Evolutionary conservation across 148 eudicot genomes (phyloP), one percentile per base, ranked within the genome.

Genomic region (Diospyros kaki): DNA sequence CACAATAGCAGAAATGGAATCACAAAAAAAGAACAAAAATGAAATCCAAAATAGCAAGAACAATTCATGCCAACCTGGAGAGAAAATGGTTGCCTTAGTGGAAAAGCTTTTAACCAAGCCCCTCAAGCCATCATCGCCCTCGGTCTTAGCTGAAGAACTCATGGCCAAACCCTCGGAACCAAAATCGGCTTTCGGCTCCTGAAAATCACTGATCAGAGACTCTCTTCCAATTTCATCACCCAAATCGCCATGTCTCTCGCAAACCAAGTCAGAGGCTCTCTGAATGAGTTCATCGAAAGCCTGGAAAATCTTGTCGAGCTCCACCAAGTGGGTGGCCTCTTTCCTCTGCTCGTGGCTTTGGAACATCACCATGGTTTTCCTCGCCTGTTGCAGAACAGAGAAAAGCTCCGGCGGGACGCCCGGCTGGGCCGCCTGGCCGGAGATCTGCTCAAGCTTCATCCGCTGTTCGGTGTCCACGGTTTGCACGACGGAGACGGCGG

Each of bases 381-480:
- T 83, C 61, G 79, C 81, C 71, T 87, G 73, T 60, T 75, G 72
- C 41, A 86, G 74, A 42, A 86, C 70, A 60, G 85, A 75, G 75
- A 83, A 82, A n/a, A 84, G 82, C 70, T 84, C 86, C 44, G 84
- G 69, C n/a, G 86, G 82, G 55, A 81, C 78, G 70, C 67, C 83
- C 5, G 64, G 55, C 52, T 79, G 78, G 44, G 50, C 48, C 51
- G 64, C 41, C 18, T 74, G 77, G 54, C 40, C 28, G 41, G 90
- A 80, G 69, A 87, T 82, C 64, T 82, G 80, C 1, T 84, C 81
- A 4, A 84, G 64, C 9, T 43, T 76, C 3, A 40, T 65, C 28
- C 62, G 50, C 28, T 87, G 80, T 38, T 81, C 81, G 4, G 79
- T n/a, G 28, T 80, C 59, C 2, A 69, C 76, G 10, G 90, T 74